Evolutionary conservation across 2,329 filamentous ascomycete genomes (phyloP), one percentile per base, ranked within the genome.

Genomic region (Eurotiales sp.): DNA sequence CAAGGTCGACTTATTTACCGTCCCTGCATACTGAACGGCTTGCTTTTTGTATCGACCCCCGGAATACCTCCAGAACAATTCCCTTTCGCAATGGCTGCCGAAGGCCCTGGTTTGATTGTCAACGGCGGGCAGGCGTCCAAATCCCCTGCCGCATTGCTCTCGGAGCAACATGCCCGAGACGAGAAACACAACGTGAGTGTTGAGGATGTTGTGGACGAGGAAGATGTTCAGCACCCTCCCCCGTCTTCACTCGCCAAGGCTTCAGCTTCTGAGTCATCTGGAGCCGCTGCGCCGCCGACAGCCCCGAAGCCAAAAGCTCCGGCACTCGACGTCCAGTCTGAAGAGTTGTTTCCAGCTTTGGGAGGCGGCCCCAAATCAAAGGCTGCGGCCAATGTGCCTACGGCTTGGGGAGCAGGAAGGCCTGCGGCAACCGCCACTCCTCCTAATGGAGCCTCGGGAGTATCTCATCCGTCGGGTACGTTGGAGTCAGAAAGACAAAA

Each of bases 311-410:
- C 66, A 22, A 53, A 36, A 36, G 55, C 64, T 8, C 67, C 74
- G 2, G 66, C 77, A 47, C 75, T 96, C 55, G 89, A 97, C 70
- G 91, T 89, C 17, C 81, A 88, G 64, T 95, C 89, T 15, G 88
- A 95, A 65, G 91, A 97, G 71, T 77, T 88, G 54, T 99, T 99
- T 79, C 93, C 93, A n/a, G 85, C 91, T 61, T 82, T 99, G 42
- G 92, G 91, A 49, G 79, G 82, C 56, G 81, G 72, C 6, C 76
- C 83, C 48, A 91, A 90, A 71, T 76, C 83, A 29, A 72, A 74
- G 57, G 71, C 80, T 56, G 78, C 83, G 52, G 80, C 82, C 8
- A 53, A 52, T 59, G 79, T 83, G 53, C 78, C 85, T 42, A 83
- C 86, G 41, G 84, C 88, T 59, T 96, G 92, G 90, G 87, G 87